Evolutionary conservation across 257 asterid species (phyloP).

Genomic region (Schizonepeta tenuifolia): DNA sequence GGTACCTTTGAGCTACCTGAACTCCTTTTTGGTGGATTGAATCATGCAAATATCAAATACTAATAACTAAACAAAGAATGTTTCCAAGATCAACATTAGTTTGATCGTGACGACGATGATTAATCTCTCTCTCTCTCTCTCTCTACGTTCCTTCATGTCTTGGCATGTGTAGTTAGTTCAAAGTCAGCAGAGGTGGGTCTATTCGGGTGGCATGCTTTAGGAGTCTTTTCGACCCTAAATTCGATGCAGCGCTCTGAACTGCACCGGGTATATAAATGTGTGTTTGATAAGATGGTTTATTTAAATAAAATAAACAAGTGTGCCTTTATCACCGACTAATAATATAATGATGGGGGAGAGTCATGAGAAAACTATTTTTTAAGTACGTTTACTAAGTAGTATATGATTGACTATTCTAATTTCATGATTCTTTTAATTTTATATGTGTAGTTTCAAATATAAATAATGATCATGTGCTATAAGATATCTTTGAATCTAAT

Average conservation of each 20-base stretch:
- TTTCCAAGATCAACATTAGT: not conserved
- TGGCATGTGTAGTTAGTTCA: not conserved
- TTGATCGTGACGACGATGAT: not conserved
- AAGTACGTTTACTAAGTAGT: too few species aligned
- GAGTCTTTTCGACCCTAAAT: not conserved
- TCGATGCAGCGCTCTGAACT: not conserved
- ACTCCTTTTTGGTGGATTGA: not conserved
- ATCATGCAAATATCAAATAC: too few species aligned
- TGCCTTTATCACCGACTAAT: not conserved
- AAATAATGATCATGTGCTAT: too few species aligned
- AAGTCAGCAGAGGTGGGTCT: not conserved
- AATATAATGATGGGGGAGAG: too few species aligned
- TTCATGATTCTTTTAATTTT: too few species aligned
- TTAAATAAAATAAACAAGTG: too few species aligned
- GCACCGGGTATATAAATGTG: not conserved
- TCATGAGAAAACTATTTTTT: too few species aligned
- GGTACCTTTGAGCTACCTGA: not conserved
- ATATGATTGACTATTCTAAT: too few species aligned
- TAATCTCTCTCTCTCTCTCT: not conserved
- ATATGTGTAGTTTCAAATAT: too few species aligned
- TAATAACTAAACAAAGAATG: not conserved
- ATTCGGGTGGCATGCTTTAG: not conserved
- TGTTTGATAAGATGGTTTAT: too few species aligned
- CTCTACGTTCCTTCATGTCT: not conserved
- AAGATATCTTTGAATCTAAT: too few species aligned